phyloP scores from a whole-genome alignment of 306 rosid species.

The Urtica urens region DNA sequence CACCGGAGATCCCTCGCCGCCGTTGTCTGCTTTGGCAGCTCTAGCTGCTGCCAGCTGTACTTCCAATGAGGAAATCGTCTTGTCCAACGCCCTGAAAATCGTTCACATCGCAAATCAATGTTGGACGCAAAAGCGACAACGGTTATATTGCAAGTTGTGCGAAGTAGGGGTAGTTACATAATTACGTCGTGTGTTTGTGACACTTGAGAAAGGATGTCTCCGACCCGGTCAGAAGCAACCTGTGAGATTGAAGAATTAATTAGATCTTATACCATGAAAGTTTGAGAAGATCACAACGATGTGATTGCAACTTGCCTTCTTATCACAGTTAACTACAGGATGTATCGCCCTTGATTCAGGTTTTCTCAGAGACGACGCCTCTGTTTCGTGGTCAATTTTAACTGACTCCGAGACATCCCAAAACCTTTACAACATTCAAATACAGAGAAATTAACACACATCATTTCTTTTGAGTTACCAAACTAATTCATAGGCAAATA shows the following conservation, averaged over 20 bases:
- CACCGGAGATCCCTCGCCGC: constrained; percentile 30
- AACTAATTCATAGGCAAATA: not conserved
- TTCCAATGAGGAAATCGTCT: constrained; percentile 46
- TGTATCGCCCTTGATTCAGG: constrained; percentile 18
- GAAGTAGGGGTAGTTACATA: constrained; percentile 19
- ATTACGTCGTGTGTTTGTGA: constrained; percentile 48
- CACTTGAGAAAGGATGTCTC: constrained; percentile 40
- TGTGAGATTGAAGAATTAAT: constrained; percentile 14
- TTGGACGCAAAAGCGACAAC: too few relatives aligned
- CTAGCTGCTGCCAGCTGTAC: constrained; percentile 51
- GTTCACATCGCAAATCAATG: too few relatives aligned
- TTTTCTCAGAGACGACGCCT: constrained; percentile 17
- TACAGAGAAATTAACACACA: too few relatives aligned
- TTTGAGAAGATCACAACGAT: too few relatives aligned
- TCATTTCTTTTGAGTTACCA: too few relatives aligned
- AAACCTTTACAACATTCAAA: constrained; percentile 24
- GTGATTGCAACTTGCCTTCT: constrained; percentile 31
- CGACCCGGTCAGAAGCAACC: constrained; percentile 29
- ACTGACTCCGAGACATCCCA: constrained; percentile 29
- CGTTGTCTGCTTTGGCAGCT: constrained; percentile 27
- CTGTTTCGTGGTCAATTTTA: constrained; percentile 18
- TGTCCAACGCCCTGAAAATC: constrained; percentile 45
- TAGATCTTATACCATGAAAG: constrained; percentile 1
- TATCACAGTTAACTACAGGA: constrained; percentile 28
- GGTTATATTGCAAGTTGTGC: not conserved